These are phyloP conservation scores for Eutrema heterophyllum DNA, from an alignment of 345 rosid species.

Conservation along the genomic window DNA sequence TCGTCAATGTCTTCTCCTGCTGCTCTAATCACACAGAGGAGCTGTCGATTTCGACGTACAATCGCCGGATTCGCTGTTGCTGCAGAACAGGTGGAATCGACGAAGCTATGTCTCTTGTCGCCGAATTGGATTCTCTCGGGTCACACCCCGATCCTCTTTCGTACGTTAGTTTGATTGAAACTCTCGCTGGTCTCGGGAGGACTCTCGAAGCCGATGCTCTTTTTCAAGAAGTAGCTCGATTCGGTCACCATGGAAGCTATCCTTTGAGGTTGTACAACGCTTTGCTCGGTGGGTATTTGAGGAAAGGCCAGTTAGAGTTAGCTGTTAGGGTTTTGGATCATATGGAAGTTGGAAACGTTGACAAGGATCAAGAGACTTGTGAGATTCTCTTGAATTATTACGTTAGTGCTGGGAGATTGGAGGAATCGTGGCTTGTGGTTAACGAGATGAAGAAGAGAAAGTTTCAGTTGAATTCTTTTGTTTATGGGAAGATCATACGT, in stretches of 20 bases:
- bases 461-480: constrained; percentile 40
- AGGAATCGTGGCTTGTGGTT: constrained; percentile 54
- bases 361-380: constrained; percentile 40
- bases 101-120: constrained; percentile 48
- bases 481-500: constrained; percentile 50
- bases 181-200: constrained; percentile 45
- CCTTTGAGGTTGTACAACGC: constrained; percentile 35
- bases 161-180: constrained; percentile 42
- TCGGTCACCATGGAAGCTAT: constrained; percentile 34
- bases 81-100: constrained; percentile 44
- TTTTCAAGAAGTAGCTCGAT: constrained; percentile 42
- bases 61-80: constrained; percentile 38
- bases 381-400: constrained; percentile 53
- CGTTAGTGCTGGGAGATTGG: constrained; percentile 55
- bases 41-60: constrained; percentile 30
- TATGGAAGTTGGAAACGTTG: constrained; percentile 35
- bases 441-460: constrained; percentile 49
- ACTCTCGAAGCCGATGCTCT: constrained; percentile 60
- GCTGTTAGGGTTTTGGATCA: constrained; percentile 36
- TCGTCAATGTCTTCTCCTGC: background rate
- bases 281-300: constrained; percentile 50
- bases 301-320: constrained; percentile 51
- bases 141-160: constrained; percentile 35
- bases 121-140: constrained; percentile 49
- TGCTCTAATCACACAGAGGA: constrained; percentile 10